phyloP scores from a whole-genome alignment of 345 rosid genomes.

The Dipteronia dyeriana region DNA sequence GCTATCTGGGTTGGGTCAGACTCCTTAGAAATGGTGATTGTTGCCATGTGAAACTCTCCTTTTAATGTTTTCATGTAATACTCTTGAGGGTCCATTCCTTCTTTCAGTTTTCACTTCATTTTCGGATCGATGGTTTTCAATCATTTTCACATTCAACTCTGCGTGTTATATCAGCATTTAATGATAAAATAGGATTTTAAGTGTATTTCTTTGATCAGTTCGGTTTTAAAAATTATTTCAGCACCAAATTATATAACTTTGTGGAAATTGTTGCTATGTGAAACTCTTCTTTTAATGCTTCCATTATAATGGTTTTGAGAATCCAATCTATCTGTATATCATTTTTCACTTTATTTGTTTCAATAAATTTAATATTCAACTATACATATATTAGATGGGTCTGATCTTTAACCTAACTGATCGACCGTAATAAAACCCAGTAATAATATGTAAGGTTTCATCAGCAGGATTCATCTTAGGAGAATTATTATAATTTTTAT shows the following conservation, averaged over 20 bases:
- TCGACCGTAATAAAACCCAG: no score
- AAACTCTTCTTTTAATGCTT: constrained; percentile 39
- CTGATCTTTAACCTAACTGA: no score
- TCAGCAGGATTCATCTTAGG: no score
- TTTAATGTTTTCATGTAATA: constrained; percentile 23
- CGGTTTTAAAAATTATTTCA: no score
- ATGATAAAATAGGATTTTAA: no score
- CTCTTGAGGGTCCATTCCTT: constrained; percentile 19
- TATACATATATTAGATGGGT: not conserved
- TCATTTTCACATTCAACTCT: no score
- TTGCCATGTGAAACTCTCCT: constrained; percentile 41
- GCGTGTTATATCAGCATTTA: no score
- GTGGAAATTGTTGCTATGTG: constrained; percentile 24
- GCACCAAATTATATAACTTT: no score
- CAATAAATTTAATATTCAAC: no score
- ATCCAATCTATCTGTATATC: constrained; percentile 15
- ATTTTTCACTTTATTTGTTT: constrained; percentile 4
- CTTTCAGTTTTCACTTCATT: constrained; percentile 1
- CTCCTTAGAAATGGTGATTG: not conserved
- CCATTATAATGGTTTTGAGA: not conserved
- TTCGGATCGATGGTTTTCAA: not conserved
- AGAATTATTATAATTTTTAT: no score
- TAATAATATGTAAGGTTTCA: no score
- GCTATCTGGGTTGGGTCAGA: constrained; percentile 6
- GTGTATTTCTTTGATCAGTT: no score